Percentiles rank a stretch among this genome's conserved stretches.
phyloP scores from a whole-genome alignment of 495 filamentous ascomycete genomes.

The Pseudoneurospora amorphoporcata region DNA sequence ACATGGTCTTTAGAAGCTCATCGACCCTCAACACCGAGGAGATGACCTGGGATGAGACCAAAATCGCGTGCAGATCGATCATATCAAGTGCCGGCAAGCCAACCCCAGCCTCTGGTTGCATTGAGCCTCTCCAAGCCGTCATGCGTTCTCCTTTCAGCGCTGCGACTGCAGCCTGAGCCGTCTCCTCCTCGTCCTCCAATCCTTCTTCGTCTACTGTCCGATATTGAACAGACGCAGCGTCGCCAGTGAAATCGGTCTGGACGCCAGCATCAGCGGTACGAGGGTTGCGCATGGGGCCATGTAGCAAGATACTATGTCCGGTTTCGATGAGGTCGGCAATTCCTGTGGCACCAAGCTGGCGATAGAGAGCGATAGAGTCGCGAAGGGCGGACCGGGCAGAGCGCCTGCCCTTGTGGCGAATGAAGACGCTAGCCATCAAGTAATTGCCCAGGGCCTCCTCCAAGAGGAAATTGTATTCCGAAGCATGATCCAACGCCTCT shows the following conservation, averaged over 20 bases:
- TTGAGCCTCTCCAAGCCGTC: conserved; percentile 49
- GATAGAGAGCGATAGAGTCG: conserved; percentile 65
- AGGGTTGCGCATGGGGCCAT: conserved; percentile 48
- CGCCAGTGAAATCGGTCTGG: conserved; percentile 61
- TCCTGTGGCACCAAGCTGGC: conserved; percentile 62
- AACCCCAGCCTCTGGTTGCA: conserved; percentile 34
- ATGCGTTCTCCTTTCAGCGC: conserved; percentile 54
- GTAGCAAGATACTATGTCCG: conserved; percentile 62
- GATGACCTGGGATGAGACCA: conserved; percentile 82
- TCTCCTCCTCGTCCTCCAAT: conserved; percentile 45
- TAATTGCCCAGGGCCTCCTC: conserved; percentile 77
- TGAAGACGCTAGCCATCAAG: conserved; percentile 63
- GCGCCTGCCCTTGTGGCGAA: conserved; percentile 58
- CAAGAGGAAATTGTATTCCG: conserved; percentile 63
- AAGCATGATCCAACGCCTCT: conserved; percentile 66
- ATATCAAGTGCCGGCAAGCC: conserved; percentile 59
- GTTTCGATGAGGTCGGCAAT: conserved; percentile 60
- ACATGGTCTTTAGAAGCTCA: conserved; percentile 76
- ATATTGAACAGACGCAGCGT: conserved; percentile 48
- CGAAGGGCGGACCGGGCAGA: conserved; percentile 62
- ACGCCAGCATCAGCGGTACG: conserved; percentile 58
- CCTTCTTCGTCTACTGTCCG: conserved; percentile 42
- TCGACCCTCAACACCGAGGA: conserved; percentile 83
- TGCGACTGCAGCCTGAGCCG: conserved; percentile 30
- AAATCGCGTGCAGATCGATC: conserved; percentile 76